Evolutionary conservation across 371 early-diverging fungal genomes (phyloP).

Genomic region (Apophysomyces elegans): DNA sequence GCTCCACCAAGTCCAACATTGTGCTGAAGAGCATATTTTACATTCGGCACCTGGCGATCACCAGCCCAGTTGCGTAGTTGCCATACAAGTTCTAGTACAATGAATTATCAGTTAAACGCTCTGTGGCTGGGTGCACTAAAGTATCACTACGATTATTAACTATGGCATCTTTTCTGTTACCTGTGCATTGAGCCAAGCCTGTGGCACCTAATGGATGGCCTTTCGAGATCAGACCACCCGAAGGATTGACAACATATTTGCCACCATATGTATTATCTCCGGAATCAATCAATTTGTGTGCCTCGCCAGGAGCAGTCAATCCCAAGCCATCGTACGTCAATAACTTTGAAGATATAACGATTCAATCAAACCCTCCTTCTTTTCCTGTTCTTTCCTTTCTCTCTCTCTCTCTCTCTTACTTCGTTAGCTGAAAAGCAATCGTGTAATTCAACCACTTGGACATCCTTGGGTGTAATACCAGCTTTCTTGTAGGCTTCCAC

Average conservation of each 20-base stretch:
- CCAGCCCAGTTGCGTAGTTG: constrained; percentile 76
- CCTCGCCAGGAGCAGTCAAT: constrained; percentile 67
- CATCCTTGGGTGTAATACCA: constrained; percentile 63
- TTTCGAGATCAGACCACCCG: constrained; percentile 81
- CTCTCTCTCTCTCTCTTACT: constrained; percentile 16
- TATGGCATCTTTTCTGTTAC: constrained; percentile 22
- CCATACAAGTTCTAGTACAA: constrained; percentile 54
- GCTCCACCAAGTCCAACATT: constrained; percentile 84
- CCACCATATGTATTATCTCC: constrained; percentile 66
- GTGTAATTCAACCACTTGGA: constrained; percentile 79
- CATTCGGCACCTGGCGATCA: constrained; percentile 73
- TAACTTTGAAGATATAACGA: constrained; percentile 32
- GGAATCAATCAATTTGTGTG: constrained; percentile 61
- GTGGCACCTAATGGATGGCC: constrained; percentile 86
- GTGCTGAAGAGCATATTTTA: constrained; percentile 75
- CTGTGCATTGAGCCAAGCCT: constrained; percentile 80
- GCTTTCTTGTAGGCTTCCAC: constrained; percentile 58
- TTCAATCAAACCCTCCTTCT: no score
- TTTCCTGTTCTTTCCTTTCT: no score
- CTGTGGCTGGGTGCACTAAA: no score
- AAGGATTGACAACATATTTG: constrained; percentile 76
- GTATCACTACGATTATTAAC: no score
- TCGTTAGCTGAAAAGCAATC: constrained; percentile 87
- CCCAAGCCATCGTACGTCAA: constrained; percentile 82
- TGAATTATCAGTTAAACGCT: no score